phyloP scores from a whole-genome alignment of 345 rosid species.

The Arabidopsis arenosa region DNA sequence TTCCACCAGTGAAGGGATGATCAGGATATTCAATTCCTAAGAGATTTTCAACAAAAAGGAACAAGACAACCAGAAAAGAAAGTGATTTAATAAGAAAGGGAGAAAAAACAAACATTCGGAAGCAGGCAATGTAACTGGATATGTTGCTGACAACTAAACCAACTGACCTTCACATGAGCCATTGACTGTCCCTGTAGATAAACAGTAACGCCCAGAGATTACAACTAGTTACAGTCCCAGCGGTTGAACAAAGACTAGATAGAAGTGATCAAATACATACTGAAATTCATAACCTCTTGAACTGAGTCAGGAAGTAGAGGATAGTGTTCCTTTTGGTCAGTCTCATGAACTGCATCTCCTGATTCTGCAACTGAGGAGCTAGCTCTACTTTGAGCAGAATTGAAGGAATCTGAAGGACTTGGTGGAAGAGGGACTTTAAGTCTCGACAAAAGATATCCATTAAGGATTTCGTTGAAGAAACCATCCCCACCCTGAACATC shows the following conservation, averaged over 20 bases:
- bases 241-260: slow-evolving; percentile 25
- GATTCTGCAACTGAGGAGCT: slow-evolving; percentile 46
- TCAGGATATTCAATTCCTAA: slow-evolving; percentile 54
- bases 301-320: slow-evolving; percentile 57
- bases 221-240: slow-evolving; percentile 35
- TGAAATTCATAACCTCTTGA: slow-evolving; percentile 48
- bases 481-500: slow-evolving; percentile 90
- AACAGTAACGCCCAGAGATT: slow-evolving; percentile 29
- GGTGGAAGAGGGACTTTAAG: slow-evolving; percentile 87
- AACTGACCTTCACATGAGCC: slow-evolving; percentile 55
- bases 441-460: slow-evolving; percentile 81
- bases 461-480: slow-evolving; percentile 89
- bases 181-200: slow-evolving; percentile 53
- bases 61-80: slow-evolving; percentile 27
- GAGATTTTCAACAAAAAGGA: slow-evolving; percentile 33
- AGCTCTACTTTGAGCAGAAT: slow-evolving; percentile 49
- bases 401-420: slow-evolving; percentile 62
- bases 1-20: slow-evolving; percentile 52
- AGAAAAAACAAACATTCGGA: background rate
- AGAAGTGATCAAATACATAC: slow-evolving; percentile 45
- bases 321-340: slow-evolving; percentile 51
- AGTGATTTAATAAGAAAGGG: background rate
- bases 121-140: slow-evolving; percentile 5
- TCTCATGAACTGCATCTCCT: slow-evolving; percentile 48
- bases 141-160: slow-evolving; percentile 20